Evolutionary conservation across 2,329 filamentous ascomycete species (phyloP), one percentile per base, ranked within the genome.

Genomic region (Seiridium unicorne): DNA sequence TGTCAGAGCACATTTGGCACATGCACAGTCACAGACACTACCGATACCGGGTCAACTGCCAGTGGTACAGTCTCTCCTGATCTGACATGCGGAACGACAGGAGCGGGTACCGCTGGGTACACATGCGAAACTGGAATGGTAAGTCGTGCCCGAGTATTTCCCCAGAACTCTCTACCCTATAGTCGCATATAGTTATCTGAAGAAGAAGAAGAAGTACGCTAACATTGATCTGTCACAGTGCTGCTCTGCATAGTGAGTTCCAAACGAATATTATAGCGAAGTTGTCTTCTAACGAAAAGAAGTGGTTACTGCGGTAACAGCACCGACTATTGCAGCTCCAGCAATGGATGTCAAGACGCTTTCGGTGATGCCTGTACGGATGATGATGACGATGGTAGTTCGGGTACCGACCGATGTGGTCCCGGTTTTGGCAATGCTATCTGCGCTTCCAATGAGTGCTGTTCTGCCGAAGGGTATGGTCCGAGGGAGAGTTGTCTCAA

Each of bases 371-470:
- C 49, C 13, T 63, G 61, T 44, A 51, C 47, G 6, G 56, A 51
- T 13, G 55, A 58, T 26, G 61, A 44, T 46, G 54, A 44, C 18
- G 26, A 40, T 36, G 60, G 59, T 26, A 62, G 57, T 7, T 49
- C 26, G 87, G 3, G 78, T 63, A 57, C 74, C 77, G 61, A 84
- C 79, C 67, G 85, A 78, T 72, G 77, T 67, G 69, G 82, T 73
- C 67, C 68, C 1, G 67, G 70, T 4, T 74, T 70, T 32, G 72
- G 68, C 1, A 64, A 68, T 36, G 71, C 71, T 0, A 65, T 70
- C 4, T 80, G 78, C 48, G 61, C 63, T 3, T 57, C 61, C 1
- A 70, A 68, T 4, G 71, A 78, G 35, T 80, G 78, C 57, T 80
- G 78, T 61, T 80, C 77, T 8, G 71, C 69, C n/a, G 72, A 74